Evolutionary conservation across 345 rosid species (phyloP).

Genomic region (Luvunga scandens): DNA sequence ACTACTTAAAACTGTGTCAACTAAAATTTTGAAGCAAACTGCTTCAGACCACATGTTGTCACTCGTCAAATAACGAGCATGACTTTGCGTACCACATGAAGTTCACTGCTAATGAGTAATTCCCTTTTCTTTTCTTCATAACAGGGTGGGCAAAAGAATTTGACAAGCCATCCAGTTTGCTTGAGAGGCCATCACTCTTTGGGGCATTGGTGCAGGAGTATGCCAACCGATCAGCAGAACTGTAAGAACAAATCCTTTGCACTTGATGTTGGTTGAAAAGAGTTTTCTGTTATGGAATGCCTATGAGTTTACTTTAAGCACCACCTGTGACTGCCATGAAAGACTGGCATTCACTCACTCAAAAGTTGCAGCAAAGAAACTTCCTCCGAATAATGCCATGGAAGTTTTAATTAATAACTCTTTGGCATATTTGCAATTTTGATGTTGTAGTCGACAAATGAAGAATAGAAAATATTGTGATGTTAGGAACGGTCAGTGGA

Average conservation of each 20-base stretch:
- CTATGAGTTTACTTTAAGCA: not conserved
- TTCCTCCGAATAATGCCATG: not conserved
- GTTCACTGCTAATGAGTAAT: not conserved
- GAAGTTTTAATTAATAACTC: not conserved
- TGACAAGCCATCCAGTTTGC: conserved; percentile 65
- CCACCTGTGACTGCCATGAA: not conserved
- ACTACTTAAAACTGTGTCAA: not conserved
- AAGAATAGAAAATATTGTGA: not conserved
- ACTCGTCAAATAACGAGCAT: not conserved
- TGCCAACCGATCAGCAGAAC: conserved; percentile 73
- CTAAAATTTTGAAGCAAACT: not conserved
- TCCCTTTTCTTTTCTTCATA: not conserved
- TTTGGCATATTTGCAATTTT: not conserved
- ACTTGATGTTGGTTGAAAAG: not conserved
- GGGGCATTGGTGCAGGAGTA: conserved; percentile 91
- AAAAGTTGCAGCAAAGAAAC: no score
- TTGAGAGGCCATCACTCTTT: conserved; percentile 68
- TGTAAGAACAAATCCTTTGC: conserved; percentile 21
- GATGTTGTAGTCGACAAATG: not conserved
- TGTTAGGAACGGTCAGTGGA: not conserved
- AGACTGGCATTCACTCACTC: not conserved
- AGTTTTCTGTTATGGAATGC: not conserved
- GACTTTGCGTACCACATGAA: not conserved
- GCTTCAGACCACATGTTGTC: not conserved
- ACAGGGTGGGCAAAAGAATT: conserved; percentile 80